A percentile compares a stretch with the other conserved stretches of the same genome.
Evolutionary conservation across 352 stramenopile genomes (phyloP).

Genomic region (Globisporangium ultimum): DNA sequence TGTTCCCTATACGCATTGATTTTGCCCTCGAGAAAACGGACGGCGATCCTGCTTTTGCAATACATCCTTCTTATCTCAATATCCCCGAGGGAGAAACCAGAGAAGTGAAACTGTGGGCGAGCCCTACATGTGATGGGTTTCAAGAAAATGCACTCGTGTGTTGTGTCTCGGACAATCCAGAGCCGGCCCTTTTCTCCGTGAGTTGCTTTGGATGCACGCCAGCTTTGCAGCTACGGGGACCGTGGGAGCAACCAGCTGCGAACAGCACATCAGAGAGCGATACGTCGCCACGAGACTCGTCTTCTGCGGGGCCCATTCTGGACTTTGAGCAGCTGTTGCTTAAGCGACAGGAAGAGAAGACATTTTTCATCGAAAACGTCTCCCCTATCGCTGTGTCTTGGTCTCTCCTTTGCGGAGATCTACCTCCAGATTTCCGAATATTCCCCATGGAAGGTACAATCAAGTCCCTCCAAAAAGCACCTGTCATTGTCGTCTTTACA

Average conservation of each 20-base stretch:
- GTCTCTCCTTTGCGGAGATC: constrained; percentile 29
- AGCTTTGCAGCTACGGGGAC: constrained; percentile 68
- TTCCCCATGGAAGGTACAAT: constrained; percentile 73
- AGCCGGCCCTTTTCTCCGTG: constrained; percentile 83
- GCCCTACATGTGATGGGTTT: constrained; percentile 56
- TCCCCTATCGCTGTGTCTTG: constrained; percentile 76
- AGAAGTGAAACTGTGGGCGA: constrained; percentile 91
- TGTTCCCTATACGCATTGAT: constrained; percentile 69
- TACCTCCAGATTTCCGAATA: constrained; percentile 67
- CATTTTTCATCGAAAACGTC: constrained; percentile 86
- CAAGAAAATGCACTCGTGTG: constrained; percentile 85
- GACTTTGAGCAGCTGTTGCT: constrained; percentile 93
- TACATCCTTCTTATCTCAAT: constrained; percentile 71
- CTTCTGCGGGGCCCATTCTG: constrained; percentile 26
- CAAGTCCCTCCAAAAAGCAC: constrained; percentile 57
- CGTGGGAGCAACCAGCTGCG: constrained; percentile 76
- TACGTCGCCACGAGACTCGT: neutral
- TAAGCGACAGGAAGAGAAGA: constrained; percentile 81
- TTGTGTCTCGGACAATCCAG: constrained; percentile 89
- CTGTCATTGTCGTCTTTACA: constrained; percentile 69
- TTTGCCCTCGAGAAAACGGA: constrained; percentile 37
- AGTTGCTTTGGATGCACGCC: constrained; percentile 86
- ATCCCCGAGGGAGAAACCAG: constrained; percentile 87
- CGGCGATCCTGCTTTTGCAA: constrained; percentile 44
- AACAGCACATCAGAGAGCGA: constrained; percentile 48